Base-by-base conservation (phyloP, 2,329 filamentous ascomycete genomes). In the Coniella lustricola region DNA sequence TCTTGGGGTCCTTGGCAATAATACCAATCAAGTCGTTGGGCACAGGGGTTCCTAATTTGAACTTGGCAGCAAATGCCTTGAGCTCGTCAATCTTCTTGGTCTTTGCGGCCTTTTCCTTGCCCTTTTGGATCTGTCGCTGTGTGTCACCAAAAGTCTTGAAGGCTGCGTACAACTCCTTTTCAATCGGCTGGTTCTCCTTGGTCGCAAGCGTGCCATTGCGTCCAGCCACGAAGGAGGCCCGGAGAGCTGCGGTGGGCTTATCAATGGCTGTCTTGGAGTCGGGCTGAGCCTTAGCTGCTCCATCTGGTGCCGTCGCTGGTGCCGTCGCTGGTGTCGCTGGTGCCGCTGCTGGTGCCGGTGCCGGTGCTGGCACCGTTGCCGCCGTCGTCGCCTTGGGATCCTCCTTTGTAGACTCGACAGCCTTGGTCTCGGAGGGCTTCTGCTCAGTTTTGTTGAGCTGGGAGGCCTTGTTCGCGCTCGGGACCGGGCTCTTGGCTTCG, bases 11-110 rank as follows among this genome's bases (percentile, higher is more conserved):
- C 64, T 97, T 98, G 50, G 93, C 91, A 52, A 98, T 85, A 56
- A 98, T 98, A 1, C 88, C 85, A 22, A 98, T 90, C 32, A 98
- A 70, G 65, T 98, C 93, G 44, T 80, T 83, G 1, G 93, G 93
- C 10, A 98, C 90, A 5, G 90, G 90, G 3, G 91, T 96, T 43
- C 87, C 85, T 16, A 98, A 78, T 69, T 97, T 97, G 75, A 98
- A 98, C 62, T 80, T 93, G 57, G 84, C 80, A 1, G 93, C 89
- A 66, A 98, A 98, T 62, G 91, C 95, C 74, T 93, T 94, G 50
- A 98, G 70, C 67, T 98, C 93, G 51, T 88, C 95, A 53, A 98
- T 67, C 67, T 95, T 96, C 55, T 93, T 82, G 56, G 90, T 89
- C 64, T 95, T 95, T 64, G 97, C 93, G 51, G 75, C 76, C 62